These are phyloP conservation scores for Dothideomycetes sp. DNA, from an alignment of 2,329 filamentous ascomycete species.

Conservation along the genomic window DNA sequence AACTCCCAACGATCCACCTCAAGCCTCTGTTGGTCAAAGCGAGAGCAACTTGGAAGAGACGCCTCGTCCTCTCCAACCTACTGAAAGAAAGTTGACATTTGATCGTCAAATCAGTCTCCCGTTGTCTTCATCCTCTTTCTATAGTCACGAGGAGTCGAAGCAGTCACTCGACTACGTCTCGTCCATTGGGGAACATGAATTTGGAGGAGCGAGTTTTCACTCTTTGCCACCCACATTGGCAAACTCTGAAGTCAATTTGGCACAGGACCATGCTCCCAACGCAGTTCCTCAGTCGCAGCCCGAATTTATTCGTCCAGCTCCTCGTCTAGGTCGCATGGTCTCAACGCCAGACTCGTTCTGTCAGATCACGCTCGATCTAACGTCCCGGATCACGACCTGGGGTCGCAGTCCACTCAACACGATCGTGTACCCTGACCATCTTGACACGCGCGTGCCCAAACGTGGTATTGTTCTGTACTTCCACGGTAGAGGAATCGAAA, in stretches of 20 bases:
- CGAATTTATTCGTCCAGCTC: constrained; percentile 30
- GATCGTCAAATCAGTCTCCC: constrained; percentile 37
- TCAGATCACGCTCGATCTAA: constrained; percentile 55
- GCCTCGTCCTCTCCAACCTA: constrained; percentile 18
- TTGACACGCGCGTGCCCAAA: constrained; percentile 68
- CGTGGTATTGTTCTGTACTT: constrained; percentile 70
- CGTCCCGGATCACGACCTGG: constrained; percentile 63
- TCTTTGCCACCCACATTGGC: constrained; percentile 13
- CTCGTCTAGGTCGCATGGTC: constrained; percentile 54
- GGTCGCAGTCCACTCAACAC: constrained; percentile 65
- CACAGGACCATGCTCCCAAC: constrained; percentile 11
- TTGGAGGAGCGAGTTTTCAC: constrained; percentile 18
- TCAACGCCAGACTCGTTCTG: constrained; percentile 58
- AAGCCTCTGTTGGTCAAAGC: constrained; percentile 10
- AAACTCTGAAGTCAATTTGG: constrained; percentile 1
- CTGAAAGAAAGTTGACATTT: constrained; percentile 20
- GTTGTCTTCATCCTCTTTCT: constrained; percentile 37
- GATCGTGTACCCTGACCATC: constrained; percentile 50
- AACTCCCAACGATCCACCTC: constrained; percentile 18
- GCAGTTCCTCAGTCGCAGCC: constrained; percentile 12
- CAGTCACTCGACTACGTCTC: constrained; percentile 40
- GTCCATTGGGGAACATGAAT: constrained; percentile 37
- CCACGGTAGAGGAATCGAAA: constrained; percentile 60
- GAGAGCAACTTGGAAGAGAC: constrained; percentile 19
- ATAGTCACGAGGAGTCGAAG: constrained; percentile 33